Percentiles rank a stretch among this genome's conserved stretches.
These are phyloP conservation scores for Xylaria sp. DNA, from an alignment of 2,329 filamentous ascomycete species.

Conservation along the genomic window DNA sequence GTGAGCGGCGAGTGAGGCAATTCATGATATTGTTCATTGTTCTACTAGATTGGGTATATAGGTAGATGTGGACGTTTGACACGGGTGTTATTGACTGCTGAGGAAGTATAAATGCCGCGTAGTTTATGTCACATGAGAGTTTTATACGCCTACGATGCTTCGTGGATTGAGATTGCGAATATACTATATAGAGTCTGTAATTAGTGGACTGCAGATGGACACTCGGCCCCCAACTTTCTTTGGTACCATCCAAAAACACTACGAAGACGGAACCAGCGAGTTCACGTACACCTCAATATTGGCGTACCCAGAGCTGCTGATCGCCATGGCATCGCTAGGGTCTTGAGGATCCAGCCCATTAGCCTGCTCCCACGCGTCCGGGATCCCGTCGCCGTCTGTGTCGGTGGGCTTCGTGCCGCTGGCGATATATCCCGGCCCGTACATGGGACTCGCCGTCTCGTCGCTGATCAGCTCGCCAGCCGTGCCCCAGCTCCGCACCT, in stretches of 20 bases:
- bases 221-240: too few relatives aligned
- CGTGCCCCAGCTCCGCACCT: constrained; percentile 60
- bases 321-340: constrained; percentile 55
- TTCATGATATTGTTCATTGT: too few relatives aligned
- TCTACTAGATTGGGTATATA: too few relatives aligned
- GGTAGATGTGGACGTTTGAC: neutral
- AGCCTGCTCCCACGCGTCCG: constrained; percentile 59
- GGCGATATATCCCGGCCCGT: constrained; percentile 54
- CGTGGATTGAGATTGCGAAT: neutral
- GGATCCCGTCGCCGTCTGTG: constrained; percentile 62
- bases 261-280: constrained; percentile 53
- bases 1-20: neutral
- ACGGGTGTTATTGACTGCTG: too few relatives aligned
- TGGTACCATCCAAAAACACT: neutral
- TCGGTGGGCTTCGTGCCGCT: constrained; percentile 55
- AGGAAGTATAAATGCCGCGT: too few relatives aligned
- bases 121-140: too few relatives aligned
- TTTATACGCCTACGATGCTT: neutral
- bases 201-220: neutral
- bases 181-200: neutral
- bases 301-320: constrained; percentile 56
- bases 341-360: constrained; percentile 56
- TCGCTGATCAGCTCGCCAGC: constrained; percentile 58
- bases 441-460: constrained; percentile 55
- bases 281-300: constrained; percentile 64